phyloP scores from a whole-genome alignment of 139 green algal species.

The Chlamydomonas schloesseri region DNA sequence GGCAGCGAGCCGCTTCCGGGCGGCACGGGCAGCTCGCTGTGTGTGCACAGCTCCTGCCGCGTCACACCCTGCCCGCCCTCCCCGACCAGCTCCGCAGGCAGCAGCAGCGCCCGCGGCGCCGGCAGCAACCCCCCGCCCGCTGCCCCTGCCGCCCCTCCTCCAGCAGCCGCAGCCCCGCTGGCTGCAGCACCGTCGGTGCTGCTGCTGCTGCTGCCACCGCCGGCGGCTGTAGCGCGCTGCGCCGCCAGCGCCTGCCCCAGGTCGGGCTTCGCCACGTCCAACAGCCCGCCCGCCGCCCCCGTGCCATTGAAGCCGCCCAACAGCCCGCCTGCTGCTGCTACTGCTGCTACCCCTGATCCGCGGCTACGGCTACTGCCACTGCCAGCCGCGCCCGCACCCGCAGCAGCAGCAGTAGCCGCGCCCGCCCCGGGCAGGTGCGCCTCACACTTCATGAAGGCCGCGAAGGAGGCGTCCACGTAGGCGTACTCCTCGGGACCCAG shows the following conservation, averaged over 20 bases:
- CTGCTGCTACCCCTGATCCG: too few species aligned
- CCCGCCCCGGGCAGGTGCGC: not conserved
- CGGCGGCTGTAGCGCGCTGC: not conserved
- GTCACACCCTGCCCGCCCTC: not conserved
- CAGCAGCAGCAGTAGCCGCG: not conserved
- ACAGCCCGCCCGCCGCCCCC: not conserved
- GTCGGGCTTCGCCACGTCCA: not conserved
- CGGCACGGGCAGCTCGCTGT: not conserved
- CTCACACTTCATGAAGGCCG: conserved; percentile 31
- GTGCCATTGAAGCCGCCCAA: too few species aligned
- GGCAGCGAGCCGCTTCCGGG: not conserved
- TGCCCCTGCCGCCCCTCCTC: too few species aligned
- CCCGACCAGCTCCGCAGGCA: not conserved
- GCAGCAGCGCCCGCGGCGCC: not conserved
- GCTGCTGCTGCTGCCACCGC: too few species aligned
- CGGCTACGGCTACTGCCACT: not conserved
- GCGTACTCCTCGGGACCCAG: conserved; percentile 37
- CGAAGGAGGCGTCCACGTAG: conserved; percentile 20
- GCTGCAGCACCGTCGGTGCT: not conserved
- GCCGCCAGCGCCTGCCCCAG: not conserved
- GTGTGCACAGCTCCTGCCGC: conserved; percentile 22
- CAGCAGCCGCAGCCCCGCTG: not conserved
- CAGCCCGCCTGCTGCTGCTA: too few species aligned
- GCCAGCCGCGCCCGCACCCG: too few species aligned
- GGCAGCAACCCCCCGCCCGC: too few species aligned